Percentiles rank a stretch among this genome's conserved stretches.
phyloP scores from a whole-genome alignment of 1,284 basidiomycete genomes.

The Irpex sp. region DNA sequence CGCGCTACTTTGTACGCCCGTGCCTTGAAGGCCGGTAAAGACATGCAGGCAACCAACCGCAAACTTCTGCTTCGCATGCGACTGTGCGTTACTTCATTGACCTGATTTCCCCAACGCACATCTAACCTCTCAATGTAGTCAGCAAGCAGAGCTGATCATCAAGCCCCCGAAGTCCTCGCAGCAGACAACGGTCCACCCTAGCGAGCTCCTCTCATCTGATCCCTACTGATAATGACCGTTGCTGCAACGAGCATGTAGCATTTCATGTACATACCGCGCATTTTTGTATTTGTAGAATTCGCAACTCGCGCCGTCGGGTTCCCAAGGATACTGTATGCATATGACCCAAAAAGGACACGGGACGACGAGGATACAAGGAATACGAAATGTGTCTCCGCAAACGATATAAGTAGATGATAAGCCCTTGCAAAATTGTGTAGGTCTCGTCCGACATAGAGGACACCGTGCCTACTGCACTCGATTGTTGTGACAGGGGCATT shows the following conservation, averaged over 20 bases:
- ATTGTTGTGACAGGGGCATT: too few relatives aligned
- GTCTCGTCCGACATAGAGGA: too few relatives aligned
- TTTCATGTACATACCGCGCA: not conserved
- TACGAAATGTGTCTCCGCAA: too few relatives aligned
- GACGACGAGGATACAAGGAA: not conserved
- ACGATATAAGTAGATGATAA: not conserved
- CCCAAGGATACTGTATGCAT: not conserved
- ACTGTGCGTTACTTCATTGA: conserved; percentile 44
- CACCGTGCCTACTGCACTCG: too few relatives aligned
- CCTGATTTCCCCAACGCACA: conserved; percentile 2
- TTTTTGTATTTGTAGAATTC: not conserved
- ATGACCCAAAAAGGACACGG: not conserved
- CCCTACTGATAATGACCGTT: not conserved
- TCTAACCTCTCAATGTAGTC: conserved; percentile 36
- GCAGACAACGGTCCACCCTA: not conserved
- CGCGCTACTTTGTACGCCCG: conserved; percentile 70
- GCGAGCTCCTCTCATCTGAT: not conserved
- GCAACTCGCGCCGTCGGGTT: not conserved
- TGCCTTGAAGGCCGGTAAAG: conserved; percentile 67
- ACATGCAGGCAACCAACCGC: conserved; percentile 68
- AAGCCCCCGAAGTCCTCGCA: conserved; percentile 17
- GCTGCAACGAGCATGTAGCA: not conserved
- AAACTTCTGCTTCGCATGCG: conserved; percentile 76
- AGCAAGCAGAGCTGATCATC: conserved; percentile 65
- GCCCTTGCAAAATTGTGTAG: too few relatives aligned